These are phyloP conservation scores for Microdochium bolleyi DNA, from an alignment of 2,329 filamentous ascomycete species.

Conservation along the genomic window DNA sequence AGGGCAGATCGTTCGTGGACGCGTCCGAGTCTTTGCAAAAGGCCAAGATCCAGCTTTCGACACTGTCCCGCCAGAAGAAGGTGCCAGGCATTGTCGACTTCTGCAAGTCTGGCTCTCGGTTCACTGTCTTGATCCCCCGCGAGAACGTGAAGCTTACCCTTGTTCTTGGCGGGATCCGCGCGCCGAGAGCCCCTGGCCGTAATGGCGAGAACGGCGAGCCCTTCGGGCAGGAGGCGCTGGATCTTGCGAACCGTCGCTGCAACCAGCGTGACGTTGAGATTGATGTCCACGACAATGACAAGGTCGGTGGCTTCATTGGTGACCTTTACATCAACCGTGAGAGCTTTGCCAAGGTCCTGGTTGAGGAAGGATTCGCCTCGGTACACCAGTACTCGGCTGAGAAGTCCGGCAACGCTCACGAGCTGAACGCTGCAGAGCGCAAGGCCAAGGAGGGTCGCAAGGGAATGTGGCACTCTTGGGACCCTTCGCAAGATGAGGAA, in stretches of 20 bases:
- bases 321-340: conserved; percentile 89
- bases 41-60: conserved; percentile 86
- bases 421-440: conserved; percentile 81
- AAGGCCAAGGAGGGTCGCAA: conserved; percentile 83
- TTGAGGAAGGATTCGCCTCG: conserved; percentile 88
- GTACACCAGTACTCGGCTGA: conserved; percentile 95
- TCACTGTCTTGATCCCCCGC: conserved; percentile 83
- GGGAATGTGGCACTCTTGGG: conserved; percentile 90
- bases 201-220: conserved; percentile 79
- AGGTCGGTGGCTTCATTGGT: conserved; percentile 95
- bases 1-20: conserved; percentile 75
- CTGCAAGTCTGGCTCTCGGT: conserved; percentile 93
- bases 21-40: conserved; percentile 91
- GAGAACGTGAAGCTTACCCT: conserved; percentile 94
- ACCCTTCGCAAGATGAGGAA: conserved; percentile 75
- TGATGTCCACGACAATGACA: conserved; percentile 90
- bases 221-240: conserved; percentile 89
- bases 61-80: conserved; percentile 83
- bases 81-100: conserved; percentile 93
- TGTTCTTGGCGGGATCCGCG: conserved; percentile 86
- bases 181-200: conserved; percentile 74
- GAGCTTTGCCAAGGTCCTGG: conserved; percentile 86
- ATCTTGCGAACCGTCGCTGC: conserved; percentile 80
- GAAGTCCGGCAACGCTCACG: conserved; percentile 81
- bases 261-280: conserved; percentile 95